Conservation (phyloP, 768 basidiomycete species). For the Leccinum subtestaceum region DNA sequence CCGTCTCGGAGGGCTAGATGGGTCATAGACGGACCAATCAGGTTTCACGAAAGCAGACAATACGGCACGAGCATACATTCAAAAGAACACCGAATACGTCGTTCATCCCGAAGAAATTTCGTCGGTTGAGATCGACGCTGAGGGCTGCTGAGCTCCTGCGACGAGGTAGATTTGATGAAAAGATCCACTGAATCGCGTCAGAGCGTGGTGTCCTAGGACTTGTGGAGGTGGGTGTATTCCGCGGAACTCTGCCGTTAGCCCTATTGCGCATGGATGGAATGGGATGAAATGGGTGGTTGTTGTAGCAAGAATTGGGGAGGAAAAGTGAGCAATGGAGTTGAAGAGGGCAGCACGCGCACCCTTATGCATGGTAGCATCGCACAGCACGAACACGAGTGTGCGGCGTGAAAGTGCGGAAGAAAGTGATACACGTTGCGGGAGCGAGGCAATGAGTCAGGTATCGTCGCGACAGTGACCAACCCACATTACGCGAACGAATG, state of each 20-base stretch:
- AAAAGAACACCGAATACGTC: slow-evolving; percentile 74
- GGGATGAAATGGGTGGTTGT: slow-evolving; percentile 8
- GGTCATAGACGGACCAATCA: slow-evolving; percentile 13
- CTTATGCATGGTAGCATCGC: slow-evolving; percentile 26
- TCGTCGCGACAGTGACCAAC: slow-evolving; percentile 4
- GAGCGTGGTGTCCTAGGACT: slow-evolving; percentile 30
- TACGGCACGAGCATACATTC: slow-evolving; percentile 49
- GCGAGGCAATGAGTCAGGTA: slow-evolving; percentile 21
- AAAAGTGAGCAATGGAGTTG: slow-evolving; percentile 14
- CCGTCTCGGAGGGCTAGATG: slow-evolving; percentile 69
- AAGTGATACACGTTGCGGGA: slow-evolving; percentile 25
- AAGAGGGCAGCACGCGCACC: slow-evolving; percentile 23
- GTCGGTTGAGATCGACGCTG: slow-evolving; percentile 58
- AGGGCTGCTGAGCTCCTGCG: slow-evolving; percentile 59
- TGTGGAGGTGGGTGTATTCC: slow-evolving; percentile 22
- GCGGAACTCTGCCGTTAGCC: slow-evolving; percentile 23
- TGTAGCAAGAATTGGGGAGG: slow-evolving; percentile 3
- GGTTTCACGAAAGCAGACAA: background rate
- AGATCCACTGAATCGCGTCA: slow-evolving; percentile 67
- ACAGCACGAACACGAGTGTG: slow-evolving; percentile 35
- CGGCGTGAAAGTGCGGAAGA: slow-evolving; percentile 20
- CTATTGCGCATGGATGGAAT: slow-evolving; percentile 26
- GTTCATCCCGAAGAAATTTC: slow-evolving; percentile 77
- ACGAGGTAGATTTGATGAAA: slow-evolving; percentile 66
- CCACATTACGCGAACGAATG: background rate